phyloP scores from a whole-genome alignment of 257 asterid species.

The Galeopsis tetrahit region DNA sequence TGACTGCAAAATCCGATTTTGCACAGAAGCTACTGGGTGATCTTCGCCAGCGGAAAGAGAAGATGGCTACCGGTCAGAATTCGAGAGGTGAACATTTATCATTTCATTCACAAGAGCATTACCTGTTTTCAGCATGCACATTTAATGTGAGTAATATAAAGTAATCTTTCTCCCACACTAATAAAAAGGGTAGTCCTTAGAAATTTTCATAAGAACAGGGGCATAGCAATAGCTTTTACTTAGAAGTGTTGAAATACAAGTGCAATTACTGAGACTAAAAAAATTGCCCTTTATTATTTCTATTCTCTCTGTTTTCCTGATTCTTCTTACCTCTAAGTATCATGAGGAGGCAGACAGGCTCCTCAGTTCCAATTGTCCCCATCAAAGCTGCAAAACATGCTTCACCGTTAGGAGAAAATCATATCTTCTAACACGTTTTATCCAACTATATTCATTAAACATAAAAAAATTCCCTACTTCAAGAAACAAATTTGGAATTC shows the following conservation, averaged over 20 bases:
- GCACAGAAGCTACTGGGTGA: conserved; percentile 89
- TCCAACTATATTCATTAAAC: not conserved
- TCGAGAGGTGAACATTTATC: conserved; percentile 57
- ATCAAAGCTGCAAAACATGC: conserved; percentile 9
- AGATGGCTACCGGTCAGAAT: conserved; percentile 57
- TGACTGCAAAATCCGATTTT: conserved; percentile 72
- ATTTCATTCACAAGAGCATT: conserved; percentile 24
- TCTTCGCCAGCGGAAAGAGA: conserved; percentile 75
- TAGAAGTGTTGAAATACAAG: not conserved
- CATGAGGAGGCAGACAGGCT: no score
- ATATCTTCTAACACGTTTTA: not conserved
- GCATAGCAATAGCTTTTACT: conserved; percentile 6
- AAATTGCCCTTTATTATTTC: not conserved
- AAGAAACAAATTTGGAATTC: not conserved
- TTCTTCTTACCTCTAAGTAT: not conserved
- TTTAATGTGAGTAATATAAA: not conserved
- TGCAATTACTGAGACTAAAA: not conserved
- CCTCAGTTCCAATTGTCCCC: conserved; percentile 1
- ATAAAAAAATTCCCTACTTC: not conserved
- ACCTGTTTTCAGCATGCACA: conserved; percentile 23
- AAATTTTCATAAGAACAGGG: not conserved
- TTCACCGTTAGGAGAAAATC: not conserved
- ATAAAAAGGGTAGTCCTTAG: not conserved
- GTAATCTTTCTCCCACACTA: not conserved
- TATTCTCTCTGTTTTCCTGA: not conserved